Base-by-base conservation (phyloP, 2,329 filamentous ascomycete species). In the Cercospora sojina region DNA sequence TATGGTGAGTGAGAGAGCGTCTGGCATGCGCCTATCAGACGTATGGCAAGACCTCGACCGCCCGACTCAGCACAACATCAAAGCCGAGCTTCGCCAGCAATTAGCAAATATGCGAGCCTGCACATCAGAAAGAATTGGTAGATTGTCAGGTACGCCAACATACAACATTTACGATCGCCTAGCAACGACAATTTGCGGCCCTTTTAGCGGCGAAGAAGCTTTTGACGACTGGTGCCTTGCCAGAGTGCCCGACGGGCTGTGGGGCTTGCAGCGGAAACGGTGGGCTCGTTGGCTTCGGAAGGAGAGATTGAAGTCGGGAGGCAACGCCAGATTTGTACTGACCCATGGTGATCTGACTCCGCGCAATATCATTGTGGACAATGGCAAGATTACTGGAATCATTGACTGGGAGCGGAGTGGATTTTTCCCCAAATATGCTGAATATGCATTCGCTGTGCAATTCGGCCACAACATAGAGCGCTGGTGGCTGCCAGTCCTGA, bases 331-430 rank as follows among this genome's bases (percentile, higher is more conserved):
- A 7, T 67, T 72, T 18, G 57, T 65, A 8, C 67, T 73, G 53
- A 73, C 70, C 2, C 72, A 73, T 51, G 66, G 64, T 13, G 72
- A 74, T 43, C 56, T 74, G 23, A 64, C 63, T 5, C 64, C 64
- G 4, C 43, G 64, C 0, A 73, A 74, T 41, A 71, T 74, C 49
- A 67, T 74, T 9, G 65, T 71, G 20, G 53, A 65, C 16, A 62
- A 59, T 13, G 67, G 63, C 27, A 38, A 47, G 2, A 61, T 71
- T n/a, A 29, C 60, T 23, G 70, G 57, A 10, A 59, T 72, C 12
- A 18, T 73, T 12, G 72, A 74, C 60, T 74, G 71, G 71, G 71
- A 74, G 61, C 65, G 47, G 6, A 49, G 66, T 51, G 70, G 72
- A 10, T 72, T 67, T 64, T 71, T 69, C 23, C 72, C 72, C 13